Base-by-base conservation (phyloP, 106 monocot genomes). In the Platanthera zijinensis region DNA sequence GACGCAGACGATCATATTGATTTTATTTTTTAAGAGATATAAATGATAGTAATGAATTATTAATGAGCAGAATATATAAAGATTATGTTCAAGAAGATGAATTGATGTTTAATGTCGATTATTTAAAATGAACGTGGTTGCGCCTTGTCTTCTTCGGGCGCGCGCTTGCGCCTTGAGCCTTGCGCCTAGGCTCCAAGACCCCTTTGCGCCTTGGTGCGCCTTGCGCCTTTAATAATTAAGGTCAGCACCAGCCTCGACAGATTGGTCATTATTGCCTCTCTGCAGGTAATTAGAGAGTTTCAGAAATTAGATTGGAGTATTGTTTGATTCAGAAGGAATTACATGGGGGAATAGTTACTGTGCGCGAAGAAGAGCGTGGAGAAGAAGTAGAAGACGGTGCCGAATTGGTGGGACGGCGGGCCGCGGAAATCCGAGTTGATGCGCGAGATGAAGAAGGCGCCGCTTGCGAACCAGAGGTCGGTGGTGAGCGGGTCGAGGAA, bases 381-480 rank as follows among this genome's bases (percentile, higher is more conserved):
- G 83, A 85, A n/a, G 17, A 90, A 90, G 80, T 84, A 87, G 78
- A 90, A 83, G 56, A 87, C 51, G n/a, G 80, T 83, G 67, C 87
- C 90, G 5, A 87, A 8, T 32, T 90, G 90, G 15, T 81, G 12
- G 1, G 73, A 30, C 0, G 48, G 74, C 1, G 64, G 66, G 5
- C 87, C 90, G 2, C 90, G 21, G 50, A 90, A 90, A 10, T 85
- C 86, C 0, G 6, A 5, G 50, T 90, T 90, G 50, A 81, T 74
- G 6, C 81, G 84, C 59, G 83, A 79, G 53, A 87, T 18, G 76
- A 90, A 84, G 76, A 90, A 84, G 15, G 77, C 77, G 0, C 53
- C 80, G 59, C 84, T 84, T 48, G 54, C 73, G 12, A 84, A 5
- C 84, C 84, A 80, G 30, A 84, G 73, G 54, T 73, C 76, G 7